These are phyloP conservation scores for Cercospora berteroae DNA, from an alignment of 2,329 filamentous ascomycete species.

Conservation along the genomic window DNA sequence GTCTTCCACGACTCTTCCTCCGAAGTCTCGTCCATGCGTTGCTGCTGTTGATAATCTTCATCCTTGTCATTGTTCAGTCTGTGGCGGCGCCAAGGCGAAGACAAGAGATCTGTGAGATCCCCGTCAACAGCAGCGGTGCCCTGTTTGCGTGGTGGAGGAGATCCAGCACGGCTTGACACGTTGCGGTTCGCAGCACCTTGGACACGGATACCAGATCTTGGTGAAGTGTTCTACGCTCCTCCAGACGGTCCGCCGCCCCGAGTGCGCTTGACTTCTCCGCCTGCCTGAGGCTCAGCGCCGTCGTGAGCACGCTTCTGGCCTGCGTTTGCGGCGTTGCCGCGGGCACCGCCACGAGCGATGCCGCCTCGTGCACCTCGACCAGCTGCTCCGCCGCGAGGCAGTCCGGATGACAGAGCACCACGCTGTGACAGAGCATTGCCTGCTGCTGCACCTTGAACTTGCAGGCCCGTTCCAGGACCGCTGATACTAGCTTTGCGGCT, in stretches of 20 bases:
- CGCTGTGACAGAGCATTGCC: conserved; percentile 13
- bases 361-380: conserved; percentile 12
- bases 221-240: conserved; percentile 18
- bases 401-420: conserved; percentile 25
- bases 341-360: conserved; percentile 29
- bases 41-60: neutral
- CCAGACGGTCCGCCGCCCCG: conserved; percentile 30
- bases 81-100: neutral
- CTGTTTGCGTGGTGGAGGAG: neutral
- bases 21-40: conserved; percentile 4
- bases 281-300: conserved; percentile 27
- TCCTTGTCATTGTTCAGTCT: neutral
- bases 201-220: conserved; percentile 4
- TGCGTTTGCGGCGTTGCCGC: conserved; percentile 32
- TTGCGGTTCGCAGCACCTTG: conserved; percentile 4
- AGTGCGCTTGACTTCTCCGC: conserved; percentile 34
- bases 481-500: conserved; percentile 17
- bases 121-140: neutral
- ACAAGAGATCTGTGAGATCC: neutral
- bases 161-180: neutral
- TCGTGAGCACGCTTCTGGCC: conserved; percentile 38
- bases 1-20: conserved; percentile 6
- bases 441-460: conserved; percentile 17
- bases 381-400: conserved; percentile 21
- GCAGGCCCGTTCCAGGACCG: conserved; percentile 13